Conservation (phyloP, 176 grass and related monocot species). For the Bolboschoenus planiculmis region DNA sequence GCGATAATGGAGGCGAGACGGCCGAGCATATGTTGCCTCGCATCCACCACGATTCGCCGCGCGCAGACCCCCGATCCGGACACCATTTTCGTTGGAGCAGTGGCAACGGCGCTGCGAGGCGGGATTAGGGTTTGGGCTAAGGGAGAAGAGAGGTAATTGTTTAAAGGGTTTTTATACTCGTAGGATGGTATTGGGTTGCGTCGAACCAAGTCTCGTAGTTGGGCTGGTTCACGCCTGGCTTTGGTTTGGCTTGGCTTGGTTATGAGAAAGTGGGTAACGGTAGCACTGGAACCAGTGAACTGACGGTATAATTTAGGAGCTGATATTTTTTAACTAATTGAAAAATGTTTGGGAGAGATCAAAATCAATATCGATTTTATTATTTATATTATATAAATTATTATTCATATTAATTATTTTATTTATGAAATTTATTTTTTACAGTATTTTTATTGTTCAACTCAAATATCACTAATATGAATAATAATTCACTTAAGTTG, state of each 20-base stretch:
- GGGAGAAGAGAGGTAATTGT: not conserved
- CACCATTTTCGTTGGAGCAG: constrained; percentile 34
- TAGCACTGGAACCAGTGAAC: too few species aligned
- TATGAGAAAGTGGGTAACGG: not conserved
- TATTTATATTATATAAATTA: too few species aligned
- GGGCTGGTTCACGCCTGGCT: not conserved
- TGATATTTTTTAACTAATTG: too few species aligned
- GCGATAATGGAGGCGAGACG: constrained; percentile 67
- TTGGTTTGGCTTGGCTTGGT: not conserved
- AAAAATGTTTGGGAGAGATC: too few species aligned
- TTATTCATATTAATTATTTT: too few species aligned
- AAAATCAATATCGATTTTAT: too few species aligned
- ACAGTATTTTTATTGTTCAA: too few species aligned
- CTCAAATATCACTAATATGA: too few species aligned
- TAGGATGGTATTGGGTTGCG: not conserved
- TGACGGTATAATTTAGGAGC: too few species aligned
- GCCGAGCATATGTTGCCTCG: constrained; percentile 86
- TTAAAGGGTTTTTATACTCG: constrained; percentile 40
- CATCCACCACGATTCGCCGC: constrained; percentile 64
- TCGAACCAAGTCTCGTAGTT: not conserved
- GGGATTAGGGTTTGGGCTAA: constrained; percentile 31
- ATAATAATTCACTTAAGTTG: too few species aligned
- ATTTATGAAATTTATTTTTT: too few species aligned
- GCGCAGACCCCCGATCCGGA: constrained; percentile 71
- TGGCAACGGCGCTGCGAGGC: not conserved